These are phyloP conservation scores for Babesia microti DNA, from an alignment of 169 alveolate genomes.

Conservation along the genomic window DNA sequence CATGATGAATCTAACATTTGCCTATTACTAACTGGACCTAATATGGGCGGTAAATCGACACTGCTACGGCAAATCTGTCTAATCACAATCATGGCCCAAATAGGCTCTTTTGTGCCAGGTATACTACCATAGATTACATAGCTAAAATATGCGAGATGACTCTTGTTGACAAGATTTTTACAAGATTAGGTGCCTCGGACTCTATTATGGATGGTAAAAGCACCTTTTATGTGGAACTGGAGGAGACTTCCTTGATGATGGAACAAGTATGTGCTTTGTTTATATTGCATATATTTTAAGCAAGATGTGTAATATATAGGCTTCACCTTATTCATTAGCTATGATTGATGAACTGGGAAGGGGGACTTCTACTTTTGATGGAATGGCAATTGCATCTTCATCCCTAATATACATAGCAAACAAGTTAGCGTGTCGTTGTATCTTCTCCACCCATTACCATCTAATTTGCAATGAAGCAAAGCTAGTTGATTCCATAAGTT, in stretches of 20 bases:
- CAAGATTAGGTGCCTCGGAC: constrained; percentile 98
- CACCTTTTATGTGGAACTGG: constrained; percentile 96
- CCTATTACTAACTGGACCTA: constrained; percentile 97
- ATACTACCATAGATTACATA: constrained; percentile 4
- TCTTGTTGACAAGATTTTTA: constrained; percentile 92
- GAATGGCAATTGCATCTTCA: constrained; percentile 94
- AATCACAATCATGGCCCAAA: constrained; percentile 91
- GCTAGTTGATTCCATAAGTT: constrained; percentile 37
- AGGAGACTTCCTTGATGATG: constrained; percentile 80
- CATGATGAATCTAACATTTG: constrained; percentile 13
- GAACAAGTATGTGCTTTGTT: constrained; percentile 38
- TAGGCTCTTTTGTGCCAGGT: constrained; percentile 97
- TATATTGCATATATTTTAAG: background rate
- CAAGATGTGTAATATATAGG: constrained; percentile 7
- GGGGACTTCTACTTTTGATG: constrained; percentile 99
- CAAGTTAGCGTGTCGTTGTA: constrained; percentile 69
- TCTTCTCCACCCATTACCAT: constrained; percentile 95
- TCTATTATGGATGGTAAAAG: constrained; percentile 92
- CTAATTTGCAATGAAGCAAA: constrained; percentile 49
- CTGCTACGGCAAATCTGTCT: constrained; percentile 89
- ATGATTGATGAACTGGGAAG: constrained; percentile 97
- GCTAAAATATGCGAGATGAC: constrained; percentile 64
- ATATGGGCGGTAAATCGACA: constrained; percentile 99
- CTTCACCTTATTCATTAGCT: constrained; percentile 80
- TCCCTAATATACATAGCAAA: constrained; percentile 76